Evolutionary conservation across 352 stramenopile genomes (phyloP).

Genomic region (Thalassiosira allenii): DNA sequence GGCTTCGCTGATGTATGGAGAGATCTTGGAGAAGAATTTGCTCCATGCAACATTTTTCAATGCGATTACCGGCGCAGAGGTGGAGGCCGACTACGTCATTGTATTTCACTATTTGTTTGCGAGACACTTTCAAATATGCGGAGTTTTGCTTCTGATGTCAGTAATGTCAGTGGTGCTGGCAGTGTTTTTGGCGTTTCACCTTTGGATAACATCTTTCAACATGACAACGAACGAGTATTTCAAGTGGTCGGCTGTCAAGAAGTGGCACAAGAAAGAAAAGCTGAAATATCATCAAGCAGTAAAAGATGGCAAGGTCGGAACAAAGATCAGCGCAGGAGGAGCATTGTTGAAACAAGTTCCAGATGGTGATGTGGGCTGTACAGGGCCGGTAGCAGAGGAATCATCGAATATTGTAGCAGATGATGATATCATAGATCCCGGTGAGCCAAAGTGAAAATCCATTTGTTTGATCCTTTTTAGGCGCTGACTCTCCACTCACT

Average conservation of each 20-base stretch:
- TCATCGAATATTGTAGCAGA: slow-evolving; percentile 15
- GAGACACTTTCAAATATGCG: slow-evolving; percentile 51
- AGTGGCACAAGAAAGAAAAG: slow-evolving; percentile 74
- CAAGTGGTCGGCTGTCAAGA: slow-evolving; percentile 79
- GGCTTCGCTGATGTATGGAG: slow-evolving; percentile 59
- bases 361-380: slow-evolving; percentile 71
- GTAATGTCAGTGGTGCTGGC: slow-evolving; percentile 80
- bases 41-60: slow-evolving; percentile 79
- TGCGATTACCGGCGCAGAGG: slow-evolving; percentile 61
- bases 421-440: slow-evolving; percentile 30
- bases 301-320: slow-evolving; percentile 50
- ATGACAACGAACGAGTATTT: slow-evolving; percentile 86
- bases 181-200: slow-evolving; percentile 80
- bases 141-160: slow-evolving; percentile 71
- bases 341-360: too few relatives aligned
- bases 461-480: too few relatives aligned
- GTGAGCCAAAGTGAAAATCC: too few relatives aligned
- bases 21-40: slow-evolving; percentile 72
- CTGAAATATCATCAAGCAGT: slow-evolving; percentile 69
- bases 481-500: too few relatives aligned
- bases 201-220: slow-evolving; percentile 74
- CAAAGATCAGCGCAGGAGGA: slow-evolving; percentile 2
- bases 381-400: slow-evolving; percentile 18
- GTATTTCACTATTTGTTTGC: slow-evolving; percentile 80
- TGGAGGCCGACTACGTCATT: slow-evolving; percentile 65